Conservation (phyloP, 1,284 basidiomycete genomes). For the Cystobasidiaceae sp. region DNA sequence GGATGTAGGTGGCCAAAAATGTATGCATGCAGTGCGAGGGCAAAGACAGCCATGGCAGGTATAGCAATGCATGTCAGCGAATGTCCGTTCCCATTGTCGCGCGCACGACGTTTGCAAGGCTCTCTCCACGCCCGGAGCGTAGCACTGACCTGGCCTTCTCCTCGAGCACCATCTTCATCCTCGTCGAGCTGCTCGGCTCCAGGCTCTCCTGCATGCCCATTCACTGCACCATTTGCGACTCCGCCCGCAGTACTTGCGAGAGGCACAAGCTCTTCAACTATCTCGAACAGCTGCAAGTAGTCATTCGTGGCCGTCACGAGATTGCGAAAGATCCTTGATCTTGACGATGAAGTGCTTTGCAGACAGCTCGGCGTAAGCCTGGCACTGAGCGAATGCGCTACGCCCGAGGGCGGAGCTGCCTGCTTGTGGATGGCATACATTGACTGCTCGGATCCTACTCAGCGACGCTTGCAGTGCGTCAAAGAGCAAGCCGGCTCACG, state of each 20-base stretch:
- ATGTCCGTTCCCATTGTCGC: too few species aligned
- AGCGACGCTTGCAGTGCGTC: too few species aligned
- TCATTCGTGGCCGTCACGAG: conserved; percentile 79
- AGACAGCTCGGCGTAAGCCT: conserved; percentile 68
- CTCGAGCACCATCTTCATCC: not conserved
- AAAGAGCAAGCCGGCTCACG: not conserved
- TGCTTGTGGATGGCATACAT: conserved; percentile 81
- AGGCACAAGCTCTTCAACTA: conserved; percentile 62
- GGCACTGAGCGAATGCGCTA: conserved; percentile 74
- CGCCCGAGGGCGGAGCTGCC: conserved; percentile 77
- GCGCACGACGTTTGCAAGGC: too few species aligned
- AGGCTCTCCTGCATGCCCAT: not conserved
- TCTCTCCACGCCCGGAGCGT: too few species aligned
- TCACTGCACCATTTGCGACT: conserved; percentile 37
- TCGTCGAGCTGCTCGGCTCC: not conserved
- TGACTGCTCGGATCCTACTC: too few species aligned
- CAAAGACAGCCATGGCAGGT: too few species aligned
- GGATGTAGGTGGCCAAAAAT: conserved; percentile 37
- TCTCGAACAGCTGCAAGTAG: conserved; percentile 73
- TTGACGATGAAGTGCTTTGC: conserved; percentile 46
- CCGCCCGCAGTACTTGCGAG: conserved; percentile 53
- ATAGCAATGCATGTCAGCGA: too few species aligned
- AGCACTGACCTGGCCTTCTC: not conserved
- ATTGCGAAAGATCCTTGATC: conserved; percentile 61
- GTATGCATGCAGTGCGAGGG: too few species aligned